These are phyloP conservation scores for Phoenix roebelenii DNA, from an alignment of 176 grass and related monocot genomes.

Conservation along the genomic window DNA sequence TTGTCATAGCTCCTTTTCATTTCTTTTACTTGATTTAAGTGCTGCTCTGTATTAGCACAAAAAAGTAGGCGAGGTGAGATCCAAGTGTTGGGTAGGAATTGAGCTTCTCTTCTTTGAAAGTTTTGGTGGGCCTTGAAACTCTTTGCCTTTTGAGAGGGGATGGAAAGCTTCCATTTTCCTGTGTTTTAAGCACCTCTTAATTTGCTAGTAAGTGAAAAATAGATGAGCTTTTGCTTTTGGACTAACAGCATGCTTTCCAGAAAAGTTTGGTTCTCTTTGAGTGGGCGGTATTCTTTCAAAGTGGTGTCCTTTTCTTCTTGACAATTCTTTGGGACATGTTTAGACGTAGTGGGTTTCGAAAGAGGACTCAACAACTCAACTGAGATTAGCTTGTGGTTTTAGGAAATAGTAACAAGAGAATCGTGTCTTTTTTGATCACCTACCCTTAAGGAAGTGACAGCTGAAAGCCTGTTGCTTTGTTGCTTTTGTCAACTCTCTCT, in stretches of 20 bases:
- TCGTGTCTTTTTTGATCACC: neutral
- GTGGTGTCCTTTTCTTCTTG: neutral
- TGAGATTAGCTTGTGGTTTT: neutral
- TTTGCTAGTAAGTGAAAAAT: neutral
- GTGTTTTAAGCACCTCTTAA: conserved; percentile 8
- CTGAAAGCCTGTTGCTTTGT: neutral
- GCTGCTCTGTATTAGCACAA: conserved; percentile 2
- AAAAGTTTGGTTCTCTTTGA: conserved; percentile 26
- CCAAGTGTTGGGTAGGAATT: conserved; percentile 18
- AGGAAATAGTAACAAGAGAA: neutral
- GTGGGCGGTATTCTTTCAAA: conserved; percentile 39
- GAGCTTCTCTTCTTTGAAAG: conserved; percentile 33
- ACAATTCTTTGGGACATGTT: neutral
- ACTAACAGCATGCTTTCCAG: neutral
- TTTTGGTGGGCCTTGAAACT: conserved; percentile 28
- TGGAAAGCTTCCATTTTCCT: conserved; percentile 16
- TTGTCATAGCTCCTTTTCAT: conserved; percentile 27
- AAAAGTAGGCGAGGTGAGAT: conserved; percentile 3
- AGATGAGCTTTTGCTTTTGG: conserved; percentile 8
- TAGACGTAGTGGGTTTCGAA: conserved; percentile 10
- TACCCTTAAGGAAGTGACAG: conserved; percentile 4
- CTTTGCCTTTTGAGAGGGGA: neutral
- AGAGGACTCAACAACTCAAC: neutral
- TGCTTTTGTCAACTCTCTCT: neutral
- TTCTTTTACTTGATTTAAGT: conserved; percentile 28